Evolutionary conservation across 2,329 filamentous ascomycete species (phyloP).

Genomic region (Huntiella savannae): DNA sequence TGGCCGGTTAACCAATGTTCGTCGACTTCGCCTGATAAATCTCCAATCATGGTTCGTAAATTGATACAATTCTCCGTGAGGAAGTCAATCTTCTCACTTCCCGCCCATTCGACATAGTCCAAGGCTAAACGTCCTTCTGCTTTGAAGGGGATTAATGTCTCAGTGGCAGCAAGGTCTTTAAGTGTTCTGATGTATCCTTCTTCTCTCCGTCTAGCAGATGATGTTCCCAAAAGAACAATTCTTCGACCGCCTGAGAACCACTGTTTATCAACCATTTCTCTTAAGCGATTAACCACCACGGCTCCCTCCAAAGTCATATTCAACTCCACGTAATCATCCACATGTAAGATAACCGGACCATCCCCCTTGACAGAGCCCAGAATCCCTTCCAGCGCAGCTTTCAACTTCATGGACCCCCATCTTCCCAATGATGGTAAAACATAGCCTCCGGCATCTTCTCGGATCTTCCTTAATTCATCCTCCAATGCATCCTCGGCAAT

Average conservation of each 20-base stretch:
- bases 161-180: constrained; percentile 22
- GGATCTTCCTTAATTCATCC: constrained; percentile 26
- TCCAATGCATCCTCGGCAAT: constrained; percentile 18
- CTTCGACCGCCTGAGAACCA: constrained; percentile 47
- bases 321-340: constrained; percentile 68
- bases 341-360: constrained; percentile 46
- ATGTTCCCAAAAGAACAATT: constrained; percentile 66
- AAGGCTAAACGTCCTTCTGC: constrained; percentile 12
- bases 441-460: constrained; percentile 19
- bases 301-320: constrained; percentile 48
- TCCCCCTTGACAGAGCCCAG: constrained; percentile 24
- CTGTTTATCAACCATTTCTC: constrained; percentile 50
- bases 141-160: constrained; percentile 19
- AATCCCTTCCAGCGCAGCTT: constrained; percentile 37
- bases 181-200: constrained; percentile 24
- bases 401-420: constrained; percentile 44
- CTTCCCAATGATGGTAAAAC: constrained; percentile 23
- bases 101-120: constrained; percentile 10
- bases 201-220: constrained; percentile 33
- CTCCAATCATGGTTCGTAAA: constrained; percentile 4
- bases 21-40: constrained; percentile 12
- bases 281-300: constrained; percentile 49
- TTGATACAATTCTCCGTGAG: constrained; percentile 10
- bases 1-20: constrained; percentile 16
- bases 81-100: constrained; percentile 10